phyloP scores from a whole-genome alignment of 495 filamentous ascomycete genomes.

The Arthonia radiata region DNA sequence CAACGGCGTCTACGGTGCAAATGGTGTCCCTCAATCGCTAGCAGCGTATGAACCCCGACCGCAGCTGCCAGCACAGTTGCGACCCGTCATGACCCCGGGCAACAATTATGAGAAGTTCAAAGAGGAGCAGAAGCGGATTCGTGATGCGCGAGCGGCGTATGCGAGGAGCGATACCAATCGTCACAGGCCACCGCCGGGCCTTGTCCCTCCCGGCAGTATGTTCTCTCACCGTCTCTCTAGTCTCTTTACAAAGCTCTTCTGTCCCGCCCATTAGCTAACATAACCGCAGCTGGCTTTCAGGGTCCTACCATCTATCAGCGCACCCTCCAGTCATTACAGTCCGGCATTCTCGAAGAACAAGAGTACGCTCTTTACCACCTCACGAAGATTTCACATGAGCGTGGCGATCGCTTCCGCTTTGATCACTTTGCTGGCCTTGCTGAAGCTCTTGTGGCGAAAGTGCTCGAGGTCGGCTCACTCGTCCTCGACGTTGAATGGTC shows the following conservation, averaged over 20 bases:
- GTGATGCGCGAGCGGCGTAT: constrained; percentile 6
- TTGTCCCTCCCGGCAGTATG: constrained; percentile 30
- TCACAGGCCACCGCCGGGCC: constrained; percentile 12
- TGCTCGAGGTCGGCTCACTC: constrained; percentile 42
- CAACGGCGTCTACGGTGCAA: constrained; percentile 11
- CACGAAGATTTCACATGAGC: constrained; percentile 83
- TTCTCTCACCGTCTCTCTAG: no score
- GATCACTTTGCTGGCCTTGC: constrained; percentile 75
- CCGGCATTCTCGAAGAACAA: constrained; percentile 54
- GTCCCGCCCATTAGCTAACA: constrained; percentile 2
- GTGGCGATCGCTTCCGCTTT: constrained; percentile 87
- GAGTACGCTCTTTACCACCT: constrained; percentile 76
- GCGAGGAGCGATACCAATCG: constrained; percentile 6
- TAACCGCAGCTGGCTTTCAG: constrained; percentile 26
- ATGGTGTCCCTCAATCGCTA: constrained; percentile 23
- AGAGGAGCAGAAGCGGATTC: constrained; percentile 17
- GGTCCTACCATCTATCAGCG: constrained; percentile 77
- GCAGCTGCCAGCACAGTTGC: constrained; percentile 30
- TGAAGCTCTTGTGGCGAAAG: constrained; percentile 67
- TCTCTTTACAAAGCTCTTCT: no score
- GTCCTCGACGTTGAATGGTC: constrained; percentile 70
- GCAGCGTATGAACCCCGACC: constrained; percentile 32
- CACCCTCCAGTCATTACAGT: constrained; percentile 52
- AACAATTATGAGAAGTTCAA: constrained; percentile 39
- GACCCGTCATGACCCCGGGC: constrained; percentile 42